These are phyloP conservation scores for Calocybe indica DNA, from an alignment of 768 basidiomycete species.

Conservation along the genomic window DNA sequence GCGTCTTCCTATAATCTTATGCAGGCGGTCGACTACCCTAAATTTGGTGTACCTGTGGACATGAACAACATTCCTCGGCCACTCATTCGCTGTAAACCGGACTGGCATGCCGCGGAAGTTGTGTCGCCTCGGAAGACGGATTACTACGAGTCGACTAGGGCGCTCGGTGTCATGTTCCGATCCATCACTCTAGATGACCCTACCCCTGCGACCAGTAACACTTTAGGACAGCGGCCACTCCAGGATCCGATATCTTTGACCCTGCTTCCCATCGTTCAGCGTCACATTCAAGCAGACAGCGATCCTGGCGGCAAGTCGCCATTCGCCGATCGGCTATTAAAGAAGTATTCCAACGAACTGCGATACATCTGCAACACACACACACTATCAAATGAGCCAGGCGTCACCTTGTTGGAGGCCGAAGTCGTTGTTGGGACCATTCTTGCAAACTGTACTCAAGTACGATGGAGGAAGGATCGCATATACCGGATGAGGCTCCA, in stretches of 20 bases:
- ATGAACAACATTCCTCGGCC: slow-evolving; percentile 38
- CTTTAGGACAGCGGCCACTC: slow-evolving; percentile 10
- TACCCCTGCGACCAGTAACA: slow-evolving; percentile 14
- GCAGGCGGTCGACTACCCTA: slow-evolving; percentile 76
- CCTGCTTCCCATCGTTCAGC: slow-evolving; percentile 23
- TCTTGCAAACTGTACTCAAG: slow-evolving; percentile 60
- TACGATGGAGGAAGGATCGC: slow-evolving; percentile 52
- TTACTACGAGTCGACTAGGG: slow-evolving; percentile 67
- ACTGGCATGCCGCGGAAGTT: slow-evolving; percentile 69
- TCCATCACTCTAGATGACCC: slow-evolving; percentile 42
- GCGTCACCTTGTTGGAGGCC: slow-evolving; percentile 56
- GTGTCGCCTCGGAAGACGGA: slow-evolving; percentile 48
- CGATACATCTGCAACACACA: slow-evolving; percentile 66
- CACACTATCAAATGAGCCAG: slow-evolving; percentile 52
- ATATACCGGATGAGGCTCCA: slow-evolving; percentile 61
- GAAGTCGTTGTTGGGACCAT: slow-evolving; percentile 76
- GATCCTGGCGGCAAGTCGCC: slow-evolving; percentile 18
- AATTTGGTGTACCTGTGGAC: slow-evolving; percentile 62
- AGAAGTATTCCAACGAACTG: slow-evolving; percentile 57
- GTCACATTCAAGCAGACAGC: slow-evolving; percentile 17
- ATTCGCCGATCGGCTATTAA: slow-evolving; percentile 35
- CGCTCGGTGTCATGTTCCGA: slow-evolving; percentile 70
- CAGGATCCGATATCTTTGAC: slow-evolving; percentile 33
- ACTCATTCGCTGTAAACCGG: slow-evolving; percentile 66
- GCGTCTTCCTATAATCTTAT: background rate